Evolutionary conservation across 2,329 filamentous ascomycete species (phyloP).

Genomic region (Decorospora gaudefroyi): DNA sequence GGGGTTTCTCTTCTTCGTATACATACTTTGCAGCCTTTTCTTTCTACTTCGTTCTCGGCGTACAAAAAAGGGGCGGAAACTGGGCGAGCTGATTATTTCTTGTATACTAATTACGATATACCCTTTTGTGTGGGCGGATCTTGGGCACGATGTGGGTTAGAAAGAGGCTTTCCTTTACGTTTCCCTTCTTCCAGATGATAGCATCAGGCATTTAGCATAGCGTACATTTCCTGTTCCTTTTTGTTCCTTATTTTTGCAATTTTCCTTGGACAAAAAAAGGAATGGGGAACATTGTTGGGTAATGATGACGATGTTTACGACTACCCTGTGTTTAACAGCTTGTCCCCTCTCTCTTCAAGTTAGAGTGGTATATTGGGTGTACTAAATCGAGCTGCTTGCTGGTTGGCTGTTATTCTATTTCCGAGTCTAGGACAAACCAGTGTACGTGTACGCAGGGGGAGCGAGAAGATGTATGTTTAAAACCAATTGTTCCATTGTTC

Average conservation of each 20-base stretch:
- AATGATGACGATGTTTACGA: conserved; percentile 27
- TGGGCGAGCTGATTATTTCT: conserved; percentile 8
- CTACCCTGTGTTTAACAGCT: no score
- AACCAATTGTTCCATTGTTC: no score
- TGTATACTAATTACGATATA: conserved; percentile 32
- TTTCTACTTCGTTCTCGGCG: conserved; percentile 1
- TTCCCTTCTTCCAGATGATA: not conserved
- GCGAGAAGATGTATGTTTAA: no score
- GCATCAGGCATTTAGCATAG: not conserved
- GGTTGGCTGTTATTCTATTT: not conserved
- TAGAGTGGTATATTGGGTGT: no score
- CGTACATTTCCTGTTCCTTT: no score
- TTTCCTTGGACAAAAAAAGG: no score
- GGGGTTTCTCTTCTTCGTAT: not conserved
- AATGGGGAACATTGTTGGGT: conserved; percentile 11
- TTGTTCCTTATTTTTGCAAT: no score
- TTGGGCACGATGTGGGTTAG: no score
- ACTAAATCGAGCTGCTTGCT: no score
- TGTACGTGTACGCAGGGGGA: no score
- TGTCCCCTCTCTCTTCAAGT: no score
- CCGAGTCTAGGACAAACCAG: no score
- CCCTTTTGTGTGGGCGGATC: conserved; percentile 21
- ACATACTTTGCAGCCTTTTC: conserved; percentile 12
- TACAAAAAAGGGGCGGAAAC: conserved; percentile 6
- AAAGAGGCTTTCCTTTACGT: not conserved